Evolutionary conservation across 2,329 filamentous ascomycete species (phyloP), one percentile per base, ranked within the genome.

Genomic region (Thielaviopsis euricoi): DNA sequence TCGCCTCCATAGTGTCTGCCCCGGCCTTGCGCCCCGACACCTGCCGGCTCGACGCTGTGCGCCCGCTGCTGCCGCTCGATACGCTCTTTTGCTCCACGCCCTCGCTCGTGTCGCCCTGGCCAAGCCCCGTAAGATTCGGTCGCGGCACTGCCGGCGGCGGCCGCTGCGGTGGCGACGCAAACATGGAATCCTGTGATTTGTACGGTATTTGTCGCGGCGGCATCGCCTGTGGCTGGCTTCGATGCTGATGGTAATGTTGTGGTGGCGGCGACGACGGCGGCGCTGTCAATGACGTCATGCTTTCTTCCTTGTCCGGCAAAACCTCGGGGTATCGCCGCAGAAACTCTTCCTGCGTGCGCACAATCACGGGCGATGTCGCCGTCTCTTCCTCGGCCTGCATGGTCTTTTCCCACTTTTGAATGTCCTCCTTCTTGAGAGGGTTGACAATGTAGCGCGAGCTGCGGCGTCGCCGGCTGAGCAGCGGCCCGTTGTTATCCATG

Each of bases 341-440:
- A 64, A 96, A 96, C 37, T 95, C 90, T 62, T 93, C 87, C 13
- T 85, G 87, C 5, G 82, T 83, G 59, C 83, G 83, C 50, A 85
- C 77, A 65, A 85, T 85, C 65, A 63, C 68, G 53, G 69, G 71
- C 6, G 75, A 72, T 48, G 77, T 75, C 23, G 76, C 74, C 2
- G 68, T 72, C 26, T 75, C 73, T 40, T 73, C 76, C 62, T 90
- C 86, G 49, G 80, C 79, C 61, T 83, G 79, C 2, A 93, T 79
- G 60, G 81, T 82, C 62, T 89, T 83, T 65, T 90, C 80, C 87
- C 89, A 96, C 50, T 79, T 80, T 59, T 80, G 81, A 62, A 93
- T 82, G 67, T 96, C 91, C 62, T 91, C 87, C 5, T 82, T 79
- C 61, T 88, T 85, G 53, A 96, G 78, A 0, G 86, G 85, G 58